Percentiles rank a stretch among this genome's conserved stretches.
These are phyloP conservation scores for Neurospora sp. DNA, from an alignment of 495 filamentous ascomycete genomes.

Conservation along the genomic window DNA sequence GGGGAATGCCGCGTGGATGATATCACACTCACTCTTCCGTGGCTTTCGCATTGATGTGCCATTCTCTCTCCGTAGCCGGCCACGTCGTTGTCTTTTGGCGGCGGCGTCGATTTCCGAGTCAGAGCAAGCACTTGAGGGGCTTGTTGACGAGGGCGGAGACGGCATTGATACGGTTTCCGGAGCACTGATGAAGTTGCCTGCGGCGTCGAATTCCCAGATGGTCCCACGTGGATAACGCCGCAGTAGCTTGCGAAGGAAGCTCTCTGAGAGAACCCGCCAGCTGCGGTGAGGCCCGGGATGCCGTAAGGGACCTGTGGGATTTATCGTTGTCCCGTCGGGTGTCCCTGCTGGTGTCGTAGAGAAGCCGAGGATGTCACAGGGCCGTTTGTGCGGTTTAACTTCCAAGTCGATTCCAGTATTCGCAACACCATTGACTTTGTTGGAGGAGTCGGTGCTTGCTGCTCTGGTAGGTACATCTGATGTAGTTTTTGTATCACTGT, in stretches of 20 bases:
- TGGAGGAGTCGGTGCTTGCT: neutral
- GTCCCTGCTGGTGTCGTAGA: neutral
- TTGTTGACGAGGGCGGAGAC: neutral
- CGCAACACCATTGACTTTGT: neutral
- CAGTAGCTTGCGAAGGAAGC: conserved; percentile 41
- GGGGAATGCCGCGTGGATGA: conserved; percentile 28
- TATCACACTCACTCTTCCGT: conserved; percentile 3
- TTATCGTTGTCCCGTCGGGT: neutral
- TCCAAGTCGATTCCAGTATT: neutral
- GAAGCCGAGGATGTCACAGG: neutral
- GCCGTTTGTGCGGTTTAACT: neutral
- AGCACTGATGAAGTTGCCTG: conserved; percentile 5
- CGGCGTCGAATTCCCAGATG: conserved; percentile 46
- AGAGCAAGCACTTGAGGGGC: neutral
- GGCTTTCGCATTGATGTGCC: neutral
- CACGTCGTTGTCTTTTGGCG: neutral
- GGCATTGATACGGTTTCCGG: neutral
- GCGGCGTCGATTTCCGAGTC: neutral
- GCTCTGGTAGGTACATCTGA: neutral
- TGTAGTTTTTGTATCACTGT: neutral
- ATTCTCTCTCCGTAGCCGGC: neutral
- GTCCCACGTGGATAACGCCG: conserved; percentile 52
- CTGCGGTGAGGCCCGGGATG: neutral
- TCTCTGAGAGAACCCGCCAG: conserved; percentile 12
- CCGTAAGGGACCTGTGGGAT: neutral